These are phyloP conservation scores for Wickerhamomyces tratensis DNA, from an alignment of 805 yeast genomes.

Conservation along the genomic window DNA sequence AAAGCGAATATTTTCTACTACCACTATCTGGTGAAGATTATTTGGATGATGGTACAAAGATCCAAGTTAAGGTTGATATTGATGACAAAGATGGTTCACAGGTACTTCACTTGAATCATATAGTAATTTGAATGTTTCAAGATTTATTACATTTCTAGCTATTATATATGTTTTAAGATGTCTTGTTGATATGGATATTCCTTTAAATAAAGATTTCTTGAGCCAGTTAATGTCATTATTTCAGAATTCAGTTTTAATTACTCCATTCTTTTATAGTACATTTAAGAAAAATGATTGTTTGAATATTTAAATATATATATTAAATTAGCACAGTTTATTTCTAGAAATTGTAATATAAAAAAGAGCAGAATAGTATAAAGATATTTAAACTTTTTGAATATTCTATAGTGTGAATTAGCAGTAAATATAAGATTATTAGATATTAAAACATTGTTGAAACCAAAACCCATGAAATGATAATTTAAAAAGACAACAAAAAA, in stretches of 20 bases:
- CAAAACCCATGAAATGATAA: no score
- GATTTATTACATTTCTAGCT: slow-evolving; percentile 42
- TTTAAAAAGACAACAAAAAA: no score
- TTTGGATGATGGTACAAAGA: slow-evolving; percentile 48
- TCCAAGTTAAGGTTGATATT: slow-evolving; percentile 32
- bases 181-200: slow-evolving; percentile 41
- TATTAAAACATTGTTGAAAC: no score
- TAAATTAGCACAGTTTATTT: no score
- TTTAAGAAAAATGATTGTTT: no score
- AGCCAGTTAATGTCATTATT: slow-evolving; percentile 30
- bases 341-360: no score
- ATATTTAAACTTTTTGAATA: no score
- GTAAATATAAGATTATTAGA: no score
- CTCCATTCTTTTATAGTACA: slow-evolving; percentile 14
- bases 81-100: slow-evolving; percentile 26
- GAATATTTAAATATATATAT: no score
- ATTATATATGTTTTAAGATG: slow-evolving; percentile 44
- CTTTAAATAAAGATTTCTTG: slow-evolving; percentile 45
- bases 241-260: slow-evolving; percentile 24
- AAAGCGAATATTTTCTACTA: background rate
- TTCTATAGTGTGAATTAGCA: no score
- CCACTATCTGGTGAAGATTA: slow-evolving; percentile 35
- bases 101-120: slow-evolving; percentile 43
- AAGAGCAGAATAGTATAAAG: no score
- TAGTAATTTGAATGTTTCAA: slow-evolving; percentile 46